Base-by-base conservation (phyloP, 176 grass and related monocot genomes). In the Otatea glauca region DNA sequence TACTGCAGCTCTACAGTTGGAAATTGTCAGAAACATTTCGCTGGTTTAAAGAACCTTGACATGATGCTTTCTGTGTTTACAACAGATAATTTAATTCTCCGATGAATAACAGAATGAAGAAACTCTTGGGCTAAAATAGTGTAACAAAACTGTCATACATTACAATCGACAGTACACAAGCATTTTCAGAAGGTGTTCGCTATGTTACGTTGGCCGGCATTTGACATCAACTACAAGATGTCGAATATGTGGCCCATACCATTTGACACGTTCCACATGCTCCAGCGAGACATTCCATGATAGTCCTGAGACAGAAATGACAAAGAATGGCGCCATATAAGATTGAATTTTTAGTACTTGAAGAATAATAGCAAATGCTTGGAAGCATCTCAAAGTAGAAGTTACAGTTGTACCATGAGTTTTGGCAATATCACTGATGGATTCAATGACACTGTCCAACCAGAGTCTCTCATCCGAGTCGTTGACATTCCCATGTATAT, bases 401-500 rank as follows among this genome's bases (percentile, higher is more conserved):
- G 25, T 9, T 17, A 67, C 15, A n/a, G n/a, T 18, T 74, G 62
- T 90, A 98, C 93, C 93, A 75, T 88, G 86, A 23, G 84, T 51
- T 54, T 76, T 83, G 25, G 88, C 90, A 20, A 95, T 94, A 42
- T 50, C 78, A 55, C 69, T 85, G 84, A 95, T 91, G 47, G 93
- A 95, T 81, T 92, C 47, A 18, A 90, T 81, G 72, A 91, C 80
- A 92, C 78, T 82, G 15, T 94, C 93, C 70, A 89, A 47, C 96
- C 96, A 98, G 44, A 9, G 45, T 0, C 13, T 23, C 77, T 95
- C 96, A 75, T 95, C 93, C 0, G 77, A 87, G 76, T 98, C 91
- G 23, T 92, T 98, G 66, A 90, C 93, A 66, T 98, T 98, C 56
- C 86, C 93, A 64, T 98, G 93, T 88, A 98, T 78, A 76, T 95